phyloP scores from a whole-genome alignment of 441 rosid genomes.

The Pelargonium australe region DNA sequence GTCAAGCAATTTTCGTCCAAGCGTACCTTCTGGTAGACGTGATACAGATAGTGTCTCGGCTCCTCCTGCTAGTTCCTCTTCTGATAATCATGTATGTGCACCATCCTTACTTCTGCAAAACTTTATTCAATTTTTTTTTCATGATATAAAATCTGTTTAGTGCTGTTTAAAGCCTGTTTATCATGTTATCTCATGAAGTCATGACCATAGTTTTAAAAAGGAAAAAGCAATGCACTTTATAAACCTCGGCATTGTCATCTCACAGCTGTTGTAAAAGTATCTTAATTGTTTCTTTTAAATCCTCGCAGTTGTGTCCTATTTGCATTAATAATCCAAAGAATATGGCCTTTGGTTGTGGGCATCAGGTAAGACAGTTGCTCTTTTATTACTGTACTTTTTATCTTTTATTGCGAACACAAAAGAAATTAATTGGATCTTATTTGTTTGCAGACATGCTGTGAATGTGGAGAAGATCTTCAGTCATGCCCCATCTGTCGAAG shows the following conservation, averaged over 20 bases:
- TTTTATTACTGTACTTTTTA: background rate
- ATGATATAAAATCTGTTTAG: background rate
- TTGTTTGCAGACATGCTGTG: conserved; percentile 58
- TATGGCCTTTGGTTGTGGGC: conserved; percentile 74
- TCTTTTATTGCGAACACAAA: background rate
- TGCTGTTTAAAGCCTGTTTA: background rate
- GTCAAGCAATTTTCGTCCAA: conserved; percentile 53
- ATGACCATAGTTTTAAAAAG: too few species aligned
- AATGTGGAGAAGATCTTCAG: conserved; percentile 52
- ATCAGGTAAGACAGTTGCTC: conserved; percentile 39
- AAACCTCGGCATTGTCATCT: too few species aligned
- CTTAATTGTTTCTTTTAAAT: background rate
- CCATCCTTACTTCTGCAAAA: background rate
- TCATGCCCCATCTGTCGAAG: conserved; percentile 60
- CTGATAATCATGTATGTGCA: conserved; percentile 52
- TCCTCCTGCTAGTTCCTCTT: conserved; percentile 40
- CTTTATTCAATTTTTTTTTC: background rate
- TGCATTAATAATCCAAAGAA: conserved; percentile 48
- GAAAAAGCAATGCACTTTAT: too few species aligned
- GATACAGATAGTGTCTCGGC: conserved; percentile 32
- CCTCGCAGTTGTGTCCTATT: conserved; percentile 53
- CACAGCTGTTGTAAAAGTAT: background rate
- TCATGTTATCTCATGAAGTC: too few species aligned
- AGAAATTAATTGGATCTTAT: background rate
- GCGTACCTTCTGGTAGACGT: conserved; percentile 35